Evolutionary conservation across 371 early-diverging fungal genomes (phyloP).

Genomic region (Dinochytrium kinnereticum): DNA sequence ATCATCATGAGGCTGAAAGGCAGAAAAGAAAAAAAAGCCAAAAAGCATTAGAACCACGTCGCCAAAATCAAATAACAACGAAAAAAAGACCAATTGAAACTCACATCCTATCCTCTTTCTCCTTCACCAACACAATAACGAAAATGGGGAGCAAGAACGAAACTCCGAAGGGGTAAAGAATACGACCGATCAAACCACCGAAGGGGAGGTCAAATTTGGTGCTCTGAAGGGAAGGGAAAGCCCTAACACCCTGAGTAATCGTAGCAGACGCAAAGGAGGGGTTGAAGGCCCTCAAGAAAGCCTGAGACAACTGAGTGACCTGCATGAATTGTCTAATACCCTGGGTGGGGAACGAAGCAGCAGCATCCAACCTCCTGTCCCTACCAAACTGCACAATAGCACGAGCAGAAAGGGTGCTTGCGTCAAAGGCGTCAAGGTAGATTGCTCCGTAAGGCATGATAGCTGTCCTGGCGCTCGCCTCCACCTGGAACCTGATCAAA

Average conservation of each 20-base stretch:
- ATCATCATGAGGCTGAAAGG: conserved; percentile 58
- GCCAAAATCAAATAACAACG: not conserved
- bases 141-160: conserved; percentile 76
- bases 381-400: conserved; percentile 58
- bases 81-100: not conserved
- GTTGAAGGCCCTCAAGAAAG: conserved; percentile 51
- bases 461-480: not conserved
- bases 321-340: conserved; percentile 60
- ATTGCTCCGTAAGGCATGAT: conserved; percentile 66
- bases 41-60: not conserved
- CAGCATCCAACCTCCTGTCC: conserved; percentile 54
- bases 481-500: conserved; percentile 8
- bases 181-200: conserved; percentile 62
- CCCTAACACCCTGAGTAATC: conserved; percentile 68
- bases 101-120: conserved; percentile 70
- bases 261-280: conserved; percentile 26
- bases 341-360: conserved; percentile 58
- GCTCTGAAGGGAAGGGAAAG: conserved; percentile 57
- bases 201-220: conserved; percentile 55
- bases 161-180: conserved; percentile 77
- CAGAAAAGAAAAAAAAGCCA: conserved; percentile 35
- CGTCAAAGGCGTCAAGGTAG: conserved; percentile 53
- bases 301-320: conserved; percentile 60
- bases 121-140: conserved; percentile 69
- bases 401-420: conserved; percentile 9